Evolutionary conservation across 225 moss, liverwort and hornwort species (phyloP).

Genomic region (Rhytidiadelphus loreus): DNA sequence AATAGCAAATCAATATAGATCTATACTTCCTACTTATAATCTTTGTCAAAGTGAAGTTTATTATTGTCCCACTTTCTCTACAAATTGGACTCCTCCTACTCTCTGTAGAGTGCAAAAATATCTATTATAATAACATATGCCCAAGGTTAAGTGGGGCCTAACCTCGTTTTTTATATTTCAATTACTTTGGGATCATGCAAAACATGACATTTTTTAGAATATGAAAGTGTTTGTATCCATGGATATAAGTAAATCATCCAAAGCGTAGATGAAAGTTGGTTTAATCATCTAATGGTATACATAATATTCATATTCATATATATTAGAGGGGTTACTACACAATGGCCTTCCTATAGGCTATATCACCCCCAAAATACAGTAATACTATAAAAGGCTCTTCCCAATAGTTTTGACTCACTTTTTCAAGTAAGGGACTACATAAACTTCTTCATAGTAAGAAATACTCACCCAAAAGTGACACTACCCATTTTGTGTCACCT

Average conservation of each 20-base stretch:
- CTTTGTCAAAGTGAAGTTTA: background rate
- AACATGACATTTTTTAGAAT: too few relatives aligned
- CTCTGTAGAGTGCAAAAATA: background rate
- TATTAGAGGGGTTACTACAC: too few relatives aligned
- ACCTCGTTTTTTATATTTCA: background rate
- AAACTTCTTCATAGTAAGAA: background rate
- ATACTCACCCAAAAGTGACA: background rate
- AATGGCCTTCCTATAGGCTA: too few relatives aligned
- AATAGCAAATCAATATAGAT: background rate
- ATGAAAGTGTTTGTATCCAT: background rate
- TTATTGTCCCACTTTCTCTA: background rate
- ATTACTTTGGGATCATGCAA: background rate
- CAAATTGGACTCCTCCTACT: background rate
- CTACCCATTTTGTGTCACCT: background rate
- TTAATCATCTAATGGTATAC: too few relatives aligned
- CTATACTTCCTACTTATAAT: background rate
- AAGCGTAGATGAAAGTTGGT: too few relatives aligned
- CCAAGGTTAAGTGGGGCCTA: background rate
- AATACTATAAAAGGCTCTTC: background rate
- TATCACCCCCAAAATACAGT: background rate
- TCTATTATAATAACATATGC: too few relatives aligned
- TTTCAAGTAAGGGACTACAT: background rate
- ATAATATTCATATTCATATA: background rate
- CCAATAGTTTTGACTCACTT: fast-evolving
- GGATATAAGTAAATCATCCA: too few relatives aligned